These are phyloP conservation scores for Bryopsis sp. DNA, from an alignment of 139 green algal species.

Conservation along the genomic window DNA sequence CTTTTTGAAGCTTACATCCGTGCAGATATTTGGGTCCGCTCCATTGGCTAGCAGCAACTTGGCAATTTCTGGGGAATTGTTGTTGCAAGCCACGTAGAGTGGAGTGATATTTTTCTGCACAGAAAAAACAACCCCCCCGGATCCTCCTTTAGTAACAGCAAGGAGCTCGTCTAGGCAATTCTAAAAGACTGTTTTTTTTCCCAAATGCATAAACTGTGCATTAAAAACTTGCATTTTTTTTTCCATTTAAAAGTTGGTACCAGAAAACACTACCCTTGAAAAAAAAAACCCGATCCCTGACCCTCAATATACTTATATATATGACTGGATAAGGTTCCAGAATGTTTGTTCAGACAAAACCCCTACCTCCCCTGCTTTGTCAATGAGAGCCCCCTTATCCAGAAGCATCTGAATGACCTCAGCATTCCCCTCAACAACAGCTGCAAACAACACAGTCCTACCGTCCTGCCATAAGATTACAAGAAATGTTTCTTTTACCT, in stretches of 20 bases:
- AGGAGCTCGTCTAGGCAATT: no score
- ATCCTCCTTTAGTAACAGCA: no score
- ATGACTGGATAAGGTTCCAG: no score
- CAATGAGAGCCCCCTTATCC: neutral
- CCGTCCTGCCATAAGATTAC: neutral
- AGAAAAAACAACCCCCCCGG: neutral
- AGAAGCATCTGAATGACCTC: neutral
- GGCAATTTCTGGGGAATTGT: neutral
- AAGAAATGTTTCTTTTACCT: no score
- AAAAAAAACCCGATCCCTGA: no score
- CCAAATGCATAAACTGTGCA: no score
- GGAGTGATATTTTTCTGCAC: neutral
- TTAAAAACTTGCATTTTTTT: no score
- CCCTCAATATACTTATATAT: no score
- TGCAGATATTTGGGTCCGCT: neutral
- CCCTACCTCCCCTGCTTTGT: neutral
- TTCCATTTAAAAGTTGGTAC: no score
- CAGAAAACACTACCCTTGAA: no score
- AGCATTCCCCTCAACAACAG: neutral
- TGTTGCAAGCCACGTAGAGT: slow-evolving; percentile 4
- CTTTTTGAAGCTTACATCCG: neutral
- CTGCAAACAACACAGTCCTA: neutral
- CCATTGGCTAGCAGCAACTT: neutral
- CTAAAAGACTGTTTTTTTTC: no score
- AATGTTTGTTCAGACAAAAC: no score